Base-by-base conservation (phyloP, 345 rosid species). In the Eucalyptus pauciflora region DNA sequence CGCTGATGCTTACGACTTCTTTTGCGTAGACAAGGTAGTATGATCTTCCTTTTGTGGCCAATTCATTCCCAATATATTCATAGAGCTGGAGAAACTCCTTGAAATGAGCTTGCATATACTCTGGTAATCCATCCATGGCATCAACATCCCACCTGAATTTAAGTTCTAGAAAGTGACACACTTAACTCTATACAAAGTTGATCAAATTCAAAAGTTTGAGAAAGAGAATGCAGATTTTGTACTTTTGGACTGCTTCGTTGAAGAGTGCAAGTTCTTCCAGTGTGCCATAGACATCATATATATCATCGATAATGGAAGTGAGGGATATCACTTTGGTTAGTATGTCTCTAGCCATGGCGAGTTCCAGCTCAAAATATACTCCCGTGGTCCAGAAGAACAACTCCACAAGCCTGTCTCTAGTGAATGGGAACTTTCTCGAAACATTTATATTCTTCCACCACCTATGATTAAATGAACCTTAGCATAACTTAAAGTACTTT, bases 391-490 rank as follows among this genome's bases (percentile, higher is more conserved):
- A 89, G 3, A 89, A 58, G 79, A 85, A 90, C 46, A 45, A 12
- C 81, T 90, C 91, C 37, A 86, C 91, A 27, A 89, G 17, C 50
- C 89, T 87, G 41, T 92, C 91, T 86, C 92, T 76, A 15, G 90
- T 91, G 69, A 67, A 92, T 3, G 87, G 89, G 22, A 92, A 76
- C 52, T 87, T 90, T 14, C 58, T 64, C 45, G 31, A 9, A 22
- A 92, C 43, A 67, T 88, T 88, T 45, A 89, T 43, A 27, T 79
- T 90, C 69, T 90, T 87, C 92, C 91, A 91, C 92, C 91, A 91
- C 54, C 92, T 91, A 76, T 37, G 43, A 8, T 81, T 27, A 20
- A 86, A 27, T 10, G 10, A 16, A 12, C 8, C 14, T 33, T 22
- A 71, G 45, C 13, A 22, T 17, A 33, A 71, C 25, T 9, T 0